Conservation (phyloP, 2,329 filamentous ascomycete species). For the Calonectria naviculata region DNA sequence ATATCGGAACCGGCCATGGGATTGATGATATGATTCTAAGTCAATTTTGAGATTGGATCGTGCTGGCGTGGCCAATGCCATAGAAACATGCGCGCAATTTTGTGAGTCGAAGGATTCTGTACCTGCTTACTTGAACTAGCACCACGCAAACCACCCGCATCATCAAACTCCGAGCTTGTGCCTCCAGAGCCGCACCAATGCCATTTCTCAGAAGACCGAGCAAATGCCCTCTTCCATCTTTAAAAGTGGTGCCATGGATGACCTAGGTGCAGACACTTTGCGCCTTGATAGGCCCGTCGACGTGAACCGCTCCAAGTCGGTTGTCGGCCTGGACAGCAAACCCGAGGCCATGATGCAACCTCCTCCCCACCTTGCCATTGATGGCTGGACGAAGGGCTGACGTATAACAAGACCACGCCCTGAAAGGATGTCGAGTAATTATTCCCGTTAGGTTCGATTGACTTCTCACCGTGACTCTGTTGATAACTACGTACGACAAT, state of each 20-base stretch:
- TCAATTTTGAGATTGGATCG: neutral
- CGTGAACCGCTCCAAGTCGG: slow-evolving; percentile 7
- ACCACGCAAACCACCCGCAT: neutral
- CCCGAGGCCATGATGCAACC: slow-evolving; percentile 10
- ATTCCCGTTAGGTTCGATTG: neutral
- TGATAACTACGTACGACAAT: slow-evolving; percentile 1
- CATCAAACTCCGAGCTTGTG: neutral
- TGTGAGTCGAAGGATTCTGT: neutral
- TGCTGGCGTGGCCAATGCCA: neutral
- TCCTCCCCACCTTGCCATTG: slow-evolving; percentile 10
- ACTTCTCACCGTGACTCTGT: neutral
- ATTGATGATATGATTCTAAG: neutral
- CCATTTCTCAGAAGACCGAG: neutral
- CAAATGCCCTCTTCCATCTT: too few relatives aligned
- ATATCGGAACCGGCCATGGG: too few relatives aligned
- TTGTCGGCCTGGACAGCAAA: slow-evolving; percentile 20
- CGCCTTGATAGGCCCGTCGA: slow-evolving; percentile 15
- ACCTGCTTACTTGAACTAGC: neutral
- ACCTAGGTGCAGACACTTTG: neutral
- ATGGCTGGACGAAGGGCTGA: neutral
- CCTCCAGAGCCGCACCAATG: slow-evolving; percentile 19
- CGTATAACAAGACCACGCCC: slow-evolving; percentile 3
- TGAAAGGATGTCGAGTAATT: neutral
- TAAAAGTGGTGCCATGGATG: slow-evolving; percentile 3
- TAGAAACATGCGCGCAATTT: neutral